A percentile compares a stretch with the other conserved stretches of the same genome.
Evolutionary conservation across 2,329 filamentous ascomycete species (phyloP).

Genomic region (Phoma herbarum): DNA sequence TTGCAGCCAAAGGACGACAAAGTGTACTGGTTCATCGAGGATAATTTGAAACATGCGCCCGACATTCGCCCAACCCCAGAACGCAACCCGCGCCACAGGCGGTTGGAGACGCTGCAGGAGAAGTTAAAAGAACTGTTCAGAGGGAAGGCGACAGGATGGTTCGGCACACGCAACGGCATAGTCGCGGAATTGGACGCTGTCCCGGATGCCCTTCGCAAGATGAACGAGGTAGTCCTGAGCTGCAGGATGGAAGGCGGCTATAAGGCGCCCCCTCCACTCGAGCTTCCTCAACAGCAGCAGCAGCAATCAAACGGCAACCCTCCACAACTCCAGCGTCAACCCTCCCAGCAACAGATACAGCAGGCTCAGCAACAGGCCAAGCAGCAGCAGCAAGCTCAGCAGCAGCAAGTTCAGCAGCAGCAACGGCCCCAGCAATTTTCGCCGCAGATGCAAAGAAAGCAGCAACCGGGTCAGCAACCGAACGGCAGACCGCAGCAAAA

Average conservation of each 20-base stretch:
- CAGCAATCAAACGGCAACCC: constrained; percentile 16
- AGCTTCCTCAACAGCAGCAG: constrained; percentile 15
- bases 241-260: constrained; percentile 44
- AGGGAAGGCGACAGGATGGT: constrained; percentile 46
- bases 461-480: constrained; percentile 7
- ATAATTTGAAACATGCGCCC: constrained; percentile 34
- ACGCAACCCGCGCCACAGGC: constrained; percentile 38
- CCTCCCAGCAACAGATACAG: constrained; percentile 21
- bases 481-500: constrained; percentile 13
- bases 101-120: constrained; percentile 40
- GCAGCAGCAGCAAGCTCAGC: constrained; percentile 14
- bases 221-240: constrained; percentile 51
- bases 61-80: constrained; percentile 40
- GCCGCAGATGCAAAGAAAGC: constrained; percentile 19
- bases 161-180: constrained; percentile 50
- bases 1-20: constrained; percentile 44
- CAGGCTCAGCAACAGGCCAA: neutral
- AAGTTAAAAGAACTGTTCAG: constrained; percentile 48
- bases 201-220: constrained; percentile 45
- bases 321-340: constrained; percentile 21
- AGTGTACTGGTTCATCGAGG: constrained; percentile 51
- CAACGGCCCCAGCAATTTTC: constrained; percentile 27
- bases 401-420: constrained; percentile 14
- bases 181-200: constrained; percentile 50
- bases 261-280: constrained; percentile 30